Conservation (phyloP, 305 asterid species). For the Fraxinus latifolia region DNA sequence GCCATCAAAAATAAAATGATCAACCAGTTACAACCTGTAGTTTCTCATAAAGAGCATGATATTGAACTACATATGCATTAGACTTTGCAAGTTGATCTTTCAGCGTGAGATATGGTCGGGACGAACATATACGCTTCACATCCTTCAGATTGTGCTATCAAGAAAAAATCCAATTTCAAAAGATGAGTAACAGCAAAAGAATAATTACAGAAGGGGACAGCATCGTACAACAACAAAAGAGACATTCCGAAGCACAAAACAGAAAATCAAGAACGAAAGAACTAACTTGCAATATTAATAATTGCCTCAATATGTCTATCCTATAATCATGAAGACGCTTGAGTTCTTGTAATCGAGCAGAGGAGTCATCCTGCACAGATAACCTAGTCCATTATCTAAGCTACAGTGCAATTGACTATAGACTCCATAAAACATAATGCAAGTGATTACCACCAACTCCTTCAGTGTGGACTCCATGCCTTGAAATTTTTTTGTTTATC, state of each 20-base stretch:
- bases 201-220: background rate
- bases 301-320: slow-evolving; percentile 60
- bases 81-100: slow-evolving; percentile 79
- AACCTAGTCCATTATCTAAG: slow-evolving; percentile 1
- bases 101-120: slow-evolving; percentile 63
- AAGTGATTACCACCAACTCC: slow-evolving; percentile 63
- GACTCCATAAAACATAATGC: slow-evolving; percentile 19
- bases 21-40: slow-evolving; percentile 69
- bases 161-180: slow-evolving; percentile 25
- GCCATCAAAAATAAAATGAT: slow-evolving; percentile 29
- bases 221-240: background rate
- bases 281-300: slow-evolving; percentile 72
- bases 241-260: background rate
- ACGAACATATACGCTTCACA: slow-evolving; percentile 59
- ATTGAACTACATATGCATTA: slow-evolving; percentile 60
- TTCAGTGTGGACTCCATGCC: slow-evolving; percentile 72
- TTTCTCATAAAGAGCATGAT: slow-evolving; percentile 76
- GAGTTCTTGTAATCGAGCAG: slow-evolving; percentile 62
- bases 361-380: slow-evolving; percentile 59
- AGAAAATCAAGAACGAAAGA: slow-evolving; percentile 19
- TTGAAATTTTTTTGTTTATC: slow-evolving; percentile 76
- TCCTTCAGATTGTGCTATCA: slow-evolving; percentile 74
- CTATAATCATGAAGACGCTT: slow-evolving; percentile 77
- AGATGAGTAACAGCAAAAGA: slow-evolving; percentile 20
- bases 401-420: slow-evolving; percentile 7